Evolutionary conservation across 257 asterid species (phyloP), one percentile per base, ranked within the genome.

Genomic region (Linderniella brevidens): DNA sequence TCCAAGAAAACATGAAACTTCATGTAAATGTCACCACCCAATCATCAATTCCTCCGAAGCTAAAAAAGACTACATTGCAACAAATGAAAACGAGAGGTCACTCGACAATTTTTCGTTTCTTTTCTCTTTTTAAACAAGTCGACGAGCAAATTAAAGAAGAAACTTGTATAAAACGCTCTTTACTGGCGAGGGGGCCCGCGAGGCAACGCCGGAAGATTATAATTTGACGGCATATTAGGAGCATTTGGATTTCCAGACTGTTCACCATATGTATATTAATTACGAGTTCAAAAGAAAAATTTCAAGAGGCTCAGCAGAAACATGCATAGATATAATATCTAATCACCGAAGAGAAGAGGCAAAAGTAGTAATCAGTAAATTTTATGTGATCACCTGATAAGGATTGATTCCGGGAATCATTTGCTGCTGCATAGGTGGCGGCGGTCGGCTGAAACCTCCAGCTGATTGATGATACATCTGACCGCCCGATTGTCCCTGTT

Each of bases 351-450:
- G 8, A 13, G 14, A n/a, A 44, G 6, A 16, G 11, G 20, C 17
- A 1, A 16, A 44, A 8, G 11, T 10, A 44, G 19, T 16, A 17
- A 29, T 15, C 25, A 13, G 6, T 18, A 37, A 49, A 64, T 43
- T 44, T 19, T 55, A 19, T 57, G 45, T 39, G 62, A 39, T 56
- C 59, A 86, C 97, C 96, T 85, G 96, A 57, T 68, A 88, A 32
- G 75, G 96, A 64, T 75, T 85, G 18, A 72, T 74, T 42, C 94
- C 96, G 13, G 90, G 93, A 79, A 88, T 74, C 82, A 79, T 79
- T n/a, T 76, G 95, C 80, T 76, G 68, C 76, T 82, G 92, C 53
- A 86, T 90, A 20, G 68, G 54, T 55, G 73, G 97, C 47, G 86
- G 97, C 44, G 86, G 80, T 65, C 98, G 69, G 69, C 69, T 78